Evolutionary conservation across 495 filamentous ascomycete genomes (phyloP).

Genomic region (Cladorrhinum samala): DNA sequence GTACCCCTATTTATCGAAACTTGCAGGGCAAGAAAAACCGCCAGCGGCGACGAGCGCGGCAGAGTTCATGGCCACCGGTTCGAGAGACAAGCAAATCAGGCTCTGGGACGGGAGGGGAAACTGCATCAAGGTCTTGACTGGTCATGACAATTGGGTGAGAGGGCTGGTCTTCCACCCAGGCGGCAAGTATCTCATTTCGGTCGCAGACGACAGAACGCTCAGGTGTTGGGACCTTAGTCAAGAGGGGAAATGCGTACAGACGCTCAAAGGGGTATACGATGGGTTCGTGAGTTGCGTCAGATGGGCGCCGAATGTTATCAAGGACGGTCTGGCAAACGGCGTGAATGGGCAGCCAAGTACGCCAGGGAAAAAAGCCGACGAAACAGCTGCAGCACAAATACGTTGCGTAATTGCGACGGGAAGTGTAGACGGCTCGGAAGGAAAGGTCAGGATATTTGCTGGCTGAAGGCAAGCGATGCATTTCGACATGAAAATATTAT

Average conservation of each 20-base stretch:
- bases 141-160: conserved; percentile 92
- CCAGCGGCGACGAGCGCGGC: conserved; percentile 56
- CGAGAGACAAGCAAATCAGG: conserved; percentile 80
- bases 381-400: conserved; percentile 1
- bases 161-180: conserved; percentile 81
- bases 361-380: not conserved
- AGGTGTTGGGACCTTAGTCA: conserved; percentile 92
- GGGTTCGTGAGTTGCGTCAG: conserved; percentile 16
- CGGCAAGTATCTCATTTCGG: conserved; percentile 80
- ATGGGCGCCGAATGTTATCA: conserved; percentile 12
- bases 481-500: not conserved
- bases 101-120: conserved; percentile 82
- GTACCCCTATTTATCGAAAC: conserved; percentile 62
- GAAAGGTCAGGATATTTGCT: conserved; percentile 14
- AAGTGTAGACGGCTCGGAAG: conserved; percentile 13
- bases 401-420: conserved; percentile 14
- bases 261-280: conserved; percentile 11
- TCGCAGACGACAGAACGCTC: conserved; percentile 79
- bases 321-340: conserved; percentile 3
- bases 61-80: conserved; percentile 84
- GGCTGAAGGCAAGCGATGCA: not conserved
- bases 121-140: conserved; percentile 72
- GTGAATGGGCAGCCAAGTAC: not conserved
- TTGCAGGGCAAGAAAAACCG: conserved; percentile 76
- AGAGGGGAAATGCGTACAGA: conserved; percentile 78